Conservation (phyloP, 2,329 filamentous ascomycete species). For the Rutstroemia sp. region DNA sequence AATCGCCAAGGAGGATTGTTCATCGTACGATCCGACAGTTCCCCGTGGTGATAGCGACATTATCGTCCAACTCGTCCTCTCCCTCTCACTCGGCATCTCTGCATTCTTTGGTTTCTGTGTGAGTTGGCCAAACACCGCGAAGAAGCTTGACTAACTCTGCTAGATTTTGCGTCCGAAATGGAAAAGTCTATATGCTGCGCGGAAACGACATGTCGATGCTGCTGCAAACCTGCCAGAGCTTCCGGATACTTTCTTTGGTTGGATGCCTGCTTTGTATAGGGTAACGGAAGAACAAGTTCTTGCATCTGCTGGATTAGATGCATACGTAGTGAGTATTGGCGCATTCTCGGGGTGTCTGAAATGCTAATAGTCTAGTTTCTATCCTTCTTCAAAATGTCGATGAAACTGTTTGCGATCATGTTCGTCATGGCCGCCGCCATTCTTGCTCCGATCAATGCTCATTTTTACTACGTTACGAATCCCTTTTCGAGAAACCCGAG, state of each 20-base stretch:
- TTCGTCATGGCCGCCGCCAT: conserved; percentile 75
- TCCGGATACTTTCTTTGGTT: conserved; percentile 80
- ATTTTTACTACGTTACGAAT: conserved; percentile 40
- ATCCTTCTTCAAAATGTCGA: conserved; percentile 91
- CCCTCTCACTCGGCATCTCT: conserved; percentile 58
- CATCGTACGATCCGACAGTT: conserved; percentile 21
- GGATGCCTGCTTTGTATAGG: conserved; percentile 79
- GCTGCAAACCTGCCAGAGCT: conserved; percentile 62
- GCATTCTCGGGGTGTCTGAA: neutral
- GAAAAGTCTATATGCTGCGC: conserved; percentile 82
- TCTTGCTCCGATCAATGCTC: conserved; percentile 77
- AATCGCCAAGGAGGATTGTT: conserved; percentile 17
- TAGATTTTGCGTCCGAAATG: conserved; percentile 84
- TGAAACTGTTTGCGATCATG: conserved; percentile 71
- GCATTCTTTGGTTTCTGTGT: conserved; percentile 75
- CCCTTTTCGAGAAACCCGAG: conserved; percentile 11
- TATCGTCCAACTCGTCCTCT: conserved; percentile 63
- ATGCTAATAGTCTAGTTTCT: conserved; percentile 53
- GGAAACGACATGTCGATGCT: conserved; percentile 65
- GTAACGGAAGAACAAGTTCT: conserved; percentile 88
- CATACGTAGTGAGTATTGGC: conserved; percentile 65
- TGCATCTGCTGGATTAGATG: conserved; percentile 84
- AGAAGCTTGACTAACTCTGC: conserved; percentile 21
- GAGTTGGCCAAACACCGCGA: conserved; percentile 28
- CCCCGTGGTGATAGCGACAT: conserved; percentile 23